Base-by-base conservation (phyloP, 768 basidiomycete genomes). In the Hericium coralloides region DNA sequence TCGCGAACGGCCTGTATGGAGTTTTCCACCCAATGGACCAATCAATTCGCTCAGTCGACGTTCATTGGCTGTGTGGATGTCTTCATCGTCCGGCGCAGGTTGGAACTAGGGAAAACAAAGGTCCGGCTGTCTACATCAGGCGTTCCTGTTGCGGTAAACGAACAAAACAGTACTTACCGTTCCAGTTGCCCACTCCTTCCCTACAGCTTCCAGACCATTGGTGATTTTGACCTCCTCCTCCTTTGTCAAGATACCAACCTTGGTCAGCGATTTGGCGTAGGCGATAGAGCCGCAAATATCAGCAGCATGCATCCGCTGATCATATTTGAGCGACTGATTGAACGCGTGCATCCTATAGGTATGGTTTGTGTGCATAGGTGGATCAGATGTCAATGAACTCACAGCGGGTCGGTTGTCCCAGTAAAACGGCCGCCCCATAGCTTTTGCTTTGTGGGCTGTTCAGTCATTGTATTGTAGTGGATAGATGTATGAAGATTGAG, bases 51-150 rank as follows among this genome's bases (percentile, higher is more conserved):
- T 90, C 62, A 99, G 72, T 43, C 97, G 82, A 49, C 97, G 84
- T 69, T 99, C 97, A 66, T 98, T 99, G 55, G 97, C 97, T 12
- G 97, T 99, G 70, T 98, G 95, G 58, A 99, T 98, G 67, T 99
- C 97, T 66, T 99, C 97, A 65, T 99, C 97, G 63, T 95, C 93
- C n/a, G 82, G 75, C 59, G 86, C 76, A 31, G 84, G 72, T 56
- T 74, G 68, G 67, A 99, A 99, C 89, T 95, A 64, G 14, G 36
- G 38, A 45, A 41, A 12, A 31, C 2, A 9, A 31, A 2, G 31
- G 31, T 31, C 31, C 31, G 31, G 31, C 31, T 31, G 31, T 31
- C 31, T 31, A 31, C 31, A 31, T 31, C 8, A 31, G 31, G 31
- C 31, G 31, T 31, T 9, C 31, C 31, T 31, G 31, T 8, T 6